These are phyloP conservation scores for Exophiala sp. DNA, from an alignment of 2,329 filamentous ascomycete genomes.

Conservation along the genomic window DNA sequence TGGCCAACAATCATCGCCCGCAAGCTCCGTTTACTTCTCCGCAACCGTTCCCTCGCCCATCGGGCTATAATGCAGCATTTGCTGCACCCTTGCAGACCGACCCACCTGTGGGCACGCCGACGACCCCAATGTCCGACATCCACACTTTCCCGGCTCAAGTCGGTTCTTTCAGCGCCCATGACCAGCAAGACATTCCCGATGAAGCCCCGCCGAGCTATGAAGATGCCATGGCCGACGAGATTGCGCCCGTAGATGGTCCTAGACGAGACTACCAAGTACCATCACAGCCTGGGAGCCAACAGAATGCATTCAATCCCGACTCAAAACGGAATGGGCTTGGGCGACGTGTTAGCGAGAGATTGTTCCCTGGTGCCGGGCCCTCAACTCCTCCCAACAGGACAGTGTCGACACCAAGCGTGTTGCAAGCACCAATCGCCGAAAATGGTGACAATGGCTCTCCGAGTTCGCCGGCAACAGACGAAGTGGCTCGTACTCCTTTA, in stretches of 20 bases:
- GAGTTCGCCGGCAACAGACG: constrained; percentile 1
- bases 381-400: constrained; percentile 8
- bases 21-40: constrained; percentile 22
- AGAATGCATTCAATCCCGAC: constrained; percentile 24
- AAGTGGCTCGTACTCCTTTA: not conserved
- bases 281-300: constrained; percentile 4
- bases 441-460: constrained; percentile 2
- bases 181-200: constrained; percentile 38
- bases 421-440: constrained; percentile 10
- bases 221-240: constrained; percentile 75
- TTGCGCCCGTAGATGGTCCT: constrained; percentile 66
- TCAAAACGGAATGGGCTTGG: constrained; percentile 22
- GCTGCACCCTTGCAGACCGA: not conserved
- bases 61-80: constrained; percentile 2
- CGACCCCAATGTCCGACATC: constrained; percentile 9
- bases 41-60: constrained; percentile 7
- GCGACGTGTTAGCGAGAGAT: constrained; percentile 26
- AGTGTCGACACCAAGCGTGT: constrained; percentile 8
- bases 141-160: constrained; percentile 14
- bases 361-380: constrained; percentile 23
- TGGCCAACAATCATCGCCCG: constrained; percentile 29
- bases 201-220: constrained; percentile 94
- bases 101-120: constrained; percentile 1
- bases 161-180: constrained; percentile 6
- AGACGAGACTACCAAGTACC: constrained; percentile 47